Percentiles rank a stretch among this genome's conserved stretches.
Evolutionary conservation across 768 basidiomycete genomes (phyloP).

Genomic region (Pleurotus cornucopiae): DNA sequence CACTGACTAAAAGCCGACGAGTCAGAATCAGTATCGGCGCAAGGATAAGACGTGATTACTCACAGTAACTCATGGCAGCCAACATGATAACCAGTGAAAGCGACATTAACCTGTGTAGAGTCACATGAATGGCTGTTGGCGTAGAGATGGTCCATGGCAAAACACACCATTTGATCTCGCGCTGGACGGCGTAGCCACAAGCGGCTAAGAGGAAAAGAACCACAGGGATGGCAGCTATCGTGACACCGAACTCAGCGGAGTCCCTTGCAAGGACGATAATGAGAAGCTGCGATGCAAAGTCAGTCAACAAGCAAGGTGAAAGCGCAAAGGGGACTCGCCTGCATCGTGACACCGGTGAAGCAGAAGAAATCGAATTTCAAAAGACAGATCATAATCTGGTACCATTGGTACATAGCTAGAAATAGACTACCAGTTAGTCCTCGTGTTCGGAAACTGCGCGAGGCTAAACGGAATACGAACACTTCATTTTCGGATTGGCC

Average conservation of each 20-base stretch:
- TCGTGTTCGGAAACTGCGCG: constrained; percentile 1
- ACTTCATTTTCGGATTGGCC: constrained; percentile 80
- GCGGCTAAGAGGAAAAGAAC: constrained; percentile 63
- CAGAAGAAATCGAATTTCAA: constrained; percentile 90
- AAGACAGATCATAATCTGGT: constrained; percentile 83
- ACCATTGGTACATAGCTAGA: constrained; percentile 83
- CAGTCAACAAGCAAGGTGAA: neutral
- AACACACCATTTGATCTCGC: constrained; percentile 74
- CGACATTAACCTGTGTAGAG: constrained; percentile 57
- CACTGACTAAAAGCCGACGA: constrained; percentile 29
- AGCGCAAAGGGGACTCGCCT: constrained; percentile 37
- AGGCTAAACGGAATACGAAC: constrained; percentile 33
- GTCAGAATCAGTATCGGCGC: neutral
- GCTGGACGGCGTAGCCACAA: constrained; percentile 67
- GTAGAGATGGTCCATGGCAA: neutral
- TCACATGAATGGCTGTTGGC: neutral
- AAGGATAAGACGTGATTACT: constrained; percentile 23
- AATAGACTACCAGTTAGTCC: neutral
- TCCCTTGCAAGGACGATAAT: constrained; percentile 65
- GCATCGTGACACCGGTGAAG: constrained; percentile 85
- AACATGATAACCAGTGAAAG: constrained; percentile 73
- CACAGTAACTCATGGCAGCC: constrained; percentile 74
- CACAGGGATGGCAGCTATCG: constrained; percentile 79
- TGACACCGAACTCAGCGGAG: constrained; percentile 77
- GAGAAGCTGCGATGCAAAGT: constrained; percentile 49